Conservation (phyloP, 495 filamentous ascomycete species). For the Hypoxylon subgilvum region DNA sequence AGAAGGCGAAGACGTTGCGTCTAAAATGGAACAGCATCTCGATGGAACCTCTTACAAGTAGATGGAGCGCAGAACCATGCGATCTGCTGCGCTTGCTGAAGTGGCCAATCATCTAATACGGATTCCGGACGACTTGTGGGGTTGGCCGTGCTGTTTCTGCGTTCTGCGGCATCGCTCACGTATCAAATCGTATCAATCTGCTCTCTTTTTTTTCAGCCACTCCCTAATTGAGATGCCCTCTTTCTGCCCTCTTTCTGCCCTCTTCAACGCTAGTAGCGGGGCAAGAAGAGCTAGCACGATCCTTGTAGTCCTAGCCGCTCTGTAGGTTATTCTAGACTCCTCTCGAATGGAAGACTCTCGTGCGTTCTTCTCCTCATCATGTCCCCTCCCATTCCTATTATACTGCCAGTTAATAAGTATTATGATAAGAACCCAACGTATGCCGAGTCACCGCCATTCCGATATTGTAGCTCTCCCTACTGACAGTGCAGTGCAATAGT, state of each 20-base stretch:
- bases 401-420: background rate
- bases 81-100: slow-evolving; percentile 28
- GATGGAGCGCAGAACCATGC: slow-evolving; percentile 24
- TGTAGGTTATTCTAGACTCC: slow-evolving; percentile 29
- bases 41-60: slow-evolving; percentile 8
- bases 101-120: slow-evolving; percentile 34
- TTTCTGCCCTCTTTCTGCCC: no score
- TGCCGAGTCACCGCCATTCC: slow-evolving; percentile 5
- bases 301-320: background rate
- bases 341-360: slow-evolving; percentile 17
- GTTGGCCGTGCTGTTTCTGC: slow-evolving; percentile 24
- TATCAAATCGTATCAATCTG: slow-evolving; percentile 28
- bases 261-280: slow-evolving; percentile 31
- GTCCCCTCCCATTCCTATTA: background rate
- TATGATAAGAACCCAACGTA: slow-evolving; percentile 1
- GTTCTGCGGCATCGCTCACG: slow-evolving; percentile 35
- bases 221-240: slow-evolving; percentile 26
- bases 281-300: slow-evolving; percentile 13
- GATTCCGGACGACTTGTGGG: slow-evolving; percentile 20
- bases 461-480: no score
- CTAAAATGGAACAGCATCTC: slow-evolving; percentile 31
- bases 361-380: no score
- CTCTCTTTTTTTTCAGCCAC: slow-evolving; percentile 26
- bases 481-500: no score
- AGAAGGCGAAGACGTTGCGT: slow-evolving; percentile 20